Evolutionary conservation across 169 alveolate genomes (phyloP), one percentile per base, ranked within the genome.

Genomic region (Plasmodium sp.): DNA sequence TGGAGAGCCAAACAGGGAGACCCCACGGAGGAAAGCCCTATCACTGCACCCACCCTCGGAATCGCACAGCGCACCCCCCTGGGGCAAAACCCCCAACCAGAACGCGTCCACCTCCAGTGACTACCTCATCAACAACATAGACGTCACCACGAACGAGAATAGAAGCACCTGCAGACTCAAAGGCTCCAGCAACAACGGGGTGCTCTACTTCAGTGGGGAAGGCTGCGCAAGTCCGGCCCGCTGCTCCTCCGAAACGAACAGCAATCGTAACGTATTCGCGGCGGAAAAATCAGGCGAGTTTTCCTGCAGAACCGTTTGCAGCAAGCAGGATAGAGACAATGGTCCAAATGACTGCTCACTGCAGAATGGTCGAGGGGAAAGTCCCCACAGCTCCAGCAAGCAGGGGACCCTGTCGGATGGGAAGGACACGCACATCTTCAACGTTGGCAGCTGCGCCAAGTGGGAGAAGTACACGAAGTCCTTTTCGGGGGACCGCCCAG

Each of bases 81-180:
- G 62, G 10, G 72, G 73, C 18, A 2, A 3, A 27, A 36, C 16
- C 36, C 36, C 6, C 31, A 56, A 85, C 12, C 48, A 72, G 33
- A 31, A 84, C 31, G 18, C 41, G 6, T 43, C 51, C 12, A 84
- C 56, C 9, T 31, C 56, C 3, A 84, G 84, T 33, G 84, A 84
- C 36, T 72, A 72, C 45, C 31, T 84, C 6, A 73, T 84, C 18
- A 74, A 74, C 12, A 84, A 84, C 77, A 84, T 84, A n/a, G 93
- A 84, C 2, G 1, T 84, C n/a, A 84, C 84, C 5, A 73, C 93
- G 36, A 73, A 48, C n/a, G 93, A 84, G 22, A 72, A 72, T 12
- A 74, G 58, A 72, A 84, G 79, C 41, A 33, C 51, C 56, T 72
- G 43, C 7, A 33, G 48, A 33, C 34, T 48, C 45, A 81, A 81